Evolutionary conservation across 306 rosid genomes (phyloP).

Genomic region (Prunus salicina): DNA sequence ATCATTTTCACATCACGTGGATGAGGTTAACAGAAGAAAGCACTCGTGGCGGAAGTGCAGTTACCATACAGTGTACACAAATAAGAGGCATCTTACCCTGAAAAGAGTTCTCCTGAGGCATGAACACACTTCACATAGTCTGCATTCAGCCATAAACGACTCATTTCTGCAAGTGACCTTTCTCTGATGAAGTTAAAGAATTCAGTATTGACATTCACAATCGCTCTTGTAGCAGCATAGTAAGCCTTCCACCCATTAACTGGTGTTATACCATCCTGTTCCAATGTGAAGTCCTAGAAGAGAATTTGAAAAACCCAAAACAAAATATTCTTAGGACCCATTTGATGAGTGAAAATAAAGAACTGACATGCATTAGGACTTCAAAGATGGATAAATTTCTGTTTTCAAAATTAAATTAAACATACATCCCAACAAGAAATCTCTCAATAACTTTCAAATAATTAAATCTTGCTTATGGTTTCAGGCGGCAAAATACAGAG

Average conservation of each 20-base stretch:
- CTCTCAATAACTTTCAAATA: not conserved
- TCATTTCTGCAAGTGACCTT: conserved; percentile 71
- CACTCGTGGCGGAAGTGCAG: not conserved
- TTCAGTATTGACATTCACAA: conserved; percentile 73
- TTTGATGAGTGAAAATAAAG: not conserved
- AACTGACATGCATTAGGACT: not conserved
- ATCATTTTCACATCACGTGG: not conserved
- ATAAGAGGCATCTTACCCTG: conserved; percentile 58
- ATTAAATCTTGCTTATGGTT: not conserved
- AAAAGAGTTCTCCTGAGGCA: conserved; percentile 84
- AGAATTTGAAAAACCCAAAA: conserved; percentile 23
- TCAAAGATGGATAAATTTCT: not conserved
- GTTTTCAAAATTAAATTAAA: not conserved
- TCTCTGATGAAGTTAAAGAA: conserved; percentile 87
- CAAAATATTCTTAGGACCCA: not conserved
- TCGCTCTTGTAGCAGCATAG: conserved; percentile 95
- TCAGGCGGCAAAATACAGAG: not conserved
- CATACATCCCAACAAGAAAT: not conserved
- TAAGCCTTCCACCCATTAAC: conserved; percentile 95
- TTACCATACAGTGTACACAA: not conserved
- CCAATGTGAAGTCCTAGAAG: conserved; percentile 85
- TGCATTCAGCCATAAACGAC: conserved; percentile 87
- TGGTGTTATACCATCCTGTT: conserved; percentile 79
- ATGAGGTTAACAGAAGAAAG: not conserved
- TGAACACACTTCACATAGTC: conserved; percentile 96